A percentile compares a stretch with the other conserved stretches of the same genome.
Conservation (phyloP, 2,329 filamentous ascomycete species). For the Aureobasidium vineae region DNA sequence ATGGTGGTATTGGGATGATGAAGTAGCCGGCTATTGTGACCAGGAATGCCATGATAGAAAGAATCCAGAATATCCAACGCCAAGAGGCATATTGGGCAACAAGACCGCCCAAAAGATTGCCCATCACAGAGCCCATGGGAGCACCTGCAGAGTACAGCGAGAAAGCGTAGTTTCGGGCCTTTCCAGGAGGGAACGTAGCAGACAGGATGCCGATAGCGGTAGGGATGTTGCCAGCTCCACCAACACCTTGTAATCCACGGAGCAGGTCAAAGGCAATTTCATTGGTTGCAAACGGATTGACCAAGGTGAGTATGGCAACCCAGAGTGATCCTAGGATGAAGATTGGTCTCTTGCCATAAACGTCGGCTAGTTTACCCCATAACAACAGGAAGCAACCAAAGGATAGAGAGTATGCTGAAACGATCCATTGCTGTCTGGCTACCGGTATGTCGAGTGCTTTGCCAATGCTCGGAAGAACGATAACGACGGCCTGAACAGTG, state of each 20-base stretch:
- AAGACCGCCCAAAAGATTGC: slow-evolving; percentile 63
- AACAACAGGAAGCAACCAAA: slow-evolving; percentile 67
- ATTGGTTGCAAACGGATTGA: slow-evolving; percentile 63
- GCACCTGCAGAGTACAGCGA: slow-evolving; percentile 63
- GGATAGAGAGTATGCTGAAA: slow-evolving; percentile 63
- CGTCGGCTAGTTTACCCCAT: slow-evolving; percentile 66
- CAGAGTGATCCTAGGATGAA: slow-evolving; percentile 64
- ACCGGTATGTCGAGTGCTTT: slow-evolving; percentile 36
- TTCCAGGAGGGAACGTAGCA: slow-evolving; percentile 64
- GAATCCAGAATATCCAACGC: slow-evolving; percentile 67
- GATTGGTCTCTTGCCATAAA: slow-evolving; percentile 64
- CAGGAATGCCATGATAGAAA: slow-evolving; percentile 58
- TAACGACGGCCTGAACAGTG: slow-evolving; percentile 38
- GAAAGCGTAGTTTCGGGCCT: slow-evolving; percentile 69
- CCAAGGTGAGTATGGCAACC: slow-evolving; percentile 58
- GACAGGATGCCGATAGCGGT: slow-evolving; percentile 70
- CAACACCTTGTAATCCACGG: slow-evolving; percentile 65
- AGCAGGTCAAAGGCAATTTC: slow-evolving; percentile 68
- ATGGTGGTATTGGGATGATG: slow-evolving; percentile 57
- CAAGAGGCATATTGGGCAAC: slow-evolving; percentile 62
- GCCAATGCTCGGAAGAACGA: slow-evolving; percentile 39
- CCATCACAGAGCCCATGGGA: slow-evolving; percentile 62
- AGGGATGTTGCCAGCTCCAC: slow-evolving; percentile 67
- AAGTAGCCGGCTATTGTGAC: slow-evolving; percentile 59
- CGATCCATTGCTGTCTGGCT: slow-evolving; percentile 54